Conservation (phyloP, 305 asterid species). For the Fraxinus nigra region DNA sequence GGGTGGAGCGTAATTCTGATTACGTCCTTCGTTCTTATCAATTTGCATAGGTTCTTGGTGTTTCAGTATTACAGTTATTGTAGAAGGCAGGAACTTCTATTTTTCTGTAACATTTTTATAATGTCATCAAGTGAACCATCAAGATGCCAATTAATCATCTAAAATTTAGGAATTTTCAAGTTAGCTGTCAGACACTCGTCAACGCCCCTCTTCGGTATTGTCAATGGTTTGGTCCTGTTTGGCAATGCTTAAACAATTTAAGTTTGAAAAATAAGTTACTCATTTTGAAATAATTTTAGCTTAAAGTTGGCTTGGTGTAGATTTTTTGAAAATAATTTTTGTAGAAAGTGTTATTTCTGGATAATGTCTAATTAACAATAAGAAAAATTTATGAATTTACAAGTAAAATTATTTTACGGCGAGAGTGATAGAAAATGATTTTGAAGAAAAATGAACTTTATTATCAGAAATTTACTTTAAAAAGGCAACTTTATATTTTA, state of each 20-base stretch:
- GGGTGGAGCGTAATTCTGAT: constrained; percentile 62
- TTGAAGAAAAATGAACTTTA: no score
- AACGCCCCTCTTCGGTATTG: not conserved
- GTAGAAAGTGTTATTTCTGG: no score
- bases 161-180: not conserved
- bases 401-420: no score
- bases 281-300: not conserved
- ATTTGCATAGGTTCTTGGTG: constrained; percentile 12
- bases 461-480: no score
- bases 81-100: constrained; percentile 23
- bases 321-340: no score
- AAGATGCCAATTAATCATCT: not conserved
- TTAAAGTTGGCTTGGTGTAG: not conserved
- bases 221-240: not conserved
- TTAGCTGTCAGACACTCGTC: not conserved
- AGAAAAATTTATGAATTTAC: not conserved
- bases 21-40: not conserved
- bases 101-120: constrained; percentile 16
- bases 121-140: constrained; percentile 7
- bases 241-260: not conserved
- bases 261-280: not conserved
- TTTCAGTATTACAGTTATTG: constrained; percentile 8
- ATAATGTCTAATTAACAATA: not conserved
- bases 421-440: no score
- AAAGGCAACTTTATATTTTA: no score